A percentile compares a stretch with the other conserved stretches of the same genome.
phyloP scores from a whole-genome alignment of 192 early-diverging fungal genomes.

The Rhizophagus prolifer region DNA sequence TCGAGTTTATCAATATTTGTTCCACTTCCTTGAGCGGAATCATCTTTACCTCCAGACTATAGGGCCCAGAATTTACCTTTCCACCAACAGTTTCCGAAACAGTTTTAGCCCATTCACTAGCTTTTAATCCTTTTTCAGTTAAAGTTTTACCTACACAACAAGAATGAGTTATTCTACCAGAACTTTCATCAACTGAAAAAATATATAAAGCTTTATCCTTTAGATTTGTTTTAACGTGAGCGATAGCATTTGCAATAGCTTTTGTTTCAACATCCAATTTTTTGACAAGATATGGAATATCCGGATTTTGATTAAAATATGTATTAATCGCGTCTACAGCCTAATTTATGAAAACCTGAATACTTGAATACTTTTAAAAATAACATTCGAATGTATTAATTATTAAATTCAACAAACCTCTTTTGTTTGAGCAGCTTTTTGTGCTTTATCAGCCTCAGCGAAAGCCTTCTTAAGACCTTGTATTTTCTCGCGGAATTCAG shows the following conservation, averaged over 20 bases:
- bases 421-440: conserved; percentile 83
- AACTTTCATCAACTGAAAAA: conserved; percentile 69
- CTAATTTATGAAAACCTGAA: conserved; percentile 17
- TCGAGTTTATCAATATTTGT: conserved; percentile 60
- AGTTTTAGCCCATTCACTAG: conserved; percentile 85
- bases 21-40: conserved; percentile 89
- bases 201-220: conserved; percentile 86
- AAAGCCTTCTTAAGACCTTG: conserved; percentile 77
- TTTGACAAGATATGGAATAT: conserved; percentile 56
- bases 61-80: conserved; percentile 49
- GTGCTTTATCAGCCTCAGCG: conserved; percentile 85
- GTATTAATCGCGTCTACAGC: conserved; percentile 73
- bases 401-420: conserved; percentile 43
- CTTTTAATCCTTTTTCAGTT: conserved; percentile 80
- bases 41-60: conserved; percentile 84
- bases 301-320: conserved; percentile 66
- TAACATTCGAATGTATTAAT: neutral
- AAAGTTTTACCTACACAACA: conserved; percentile 81
- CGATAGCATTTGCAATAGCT: conserved; percentile 76
- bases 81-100: conserved; percentile 85
- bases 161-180: conserved; percentile 72
- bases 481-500: conserved; percentile 69
- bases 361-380: neutral
- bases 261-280: conserved; percentile 75
- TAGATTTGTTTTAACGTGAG: conserved; percentile 70